Evolutionary conservation across 2,329 filamentous ascomycete species (phyloP).

Genomic region (Didymella exigua): DNA sequence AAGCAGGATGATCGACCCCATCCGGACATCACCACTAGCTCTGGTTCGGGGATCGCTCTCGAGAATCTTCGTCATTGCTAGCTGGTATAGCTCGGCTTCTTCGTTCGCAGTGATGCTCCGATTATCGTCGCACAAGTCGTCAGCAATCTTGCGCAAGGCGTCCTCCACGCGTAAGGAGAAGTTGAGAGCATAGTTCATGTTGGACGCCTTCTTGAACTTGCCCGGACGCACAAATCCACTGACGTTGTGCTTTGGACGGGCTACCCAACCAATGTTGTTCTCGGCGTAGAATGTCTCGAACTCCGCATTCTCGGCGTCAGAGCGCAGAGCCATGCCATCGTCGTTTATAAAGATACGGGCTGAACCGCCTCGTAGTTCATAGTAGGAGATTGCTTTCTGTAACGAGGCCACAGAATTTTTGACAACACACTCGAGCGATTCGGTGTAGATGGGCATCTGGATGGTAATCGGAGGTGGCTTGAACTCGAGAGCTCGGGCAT

Average conservation of each 20-base stretch:
- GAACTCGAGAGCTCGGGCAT: slow-evolving; percentile 66
- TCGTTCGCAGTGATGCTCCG: slow-evolving; percentile 37
- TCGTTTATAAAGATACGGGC: slow-evolving; percentile 71
- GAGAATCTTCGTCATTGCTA: slow-evolving; percentile 65
- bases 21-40: slow-evolving; percentile 83
- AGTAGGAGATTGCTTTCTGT: slow-evolving; percentile 64
- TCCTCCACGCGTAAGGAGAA: slow-evolving; percentile 66
- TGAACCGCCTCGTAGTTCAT: slow-evolving; percentile 60
- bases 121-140: slow-evolving; percentile 37
- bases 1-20: slow-evolving; percentile 81
- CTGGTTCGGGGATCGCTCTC: slow-evolving; percentile 68
- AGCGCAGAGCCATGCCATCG: slow-evolving; percentile 66
- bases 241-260: slow-evolving; percentile 47
- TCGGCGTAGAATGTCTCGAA: slow-evolving; percentile 53
- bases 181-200: slow-evolving; percentile 73
- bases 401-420: slow-evolving; percentile 74
- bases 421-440: slow-evolving; percentile 74
- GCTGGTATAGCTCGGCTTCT: slow-evolving; percentile 23
- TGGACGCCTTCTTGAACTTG: slow-evolving; percentile 58
- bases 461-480: slow-evolving; percentile 70
- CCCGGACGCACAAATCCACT: slow-evolving; percentile 29
- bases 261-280: slow-evolving; percentile 54
- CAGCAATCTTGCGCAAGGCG: slow-evolving; percentile 56
- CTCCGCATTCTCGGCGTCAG: slow-evolving; percentile 49
- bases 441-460: slow-evolving; percentile 85